Percentiles rank a stretch among this genome's conserved stretches.
Evolutionary conservation across 1,139 yeast genomes (phyloP).

Genomic region (Starmera stellimalicola): DNA sequence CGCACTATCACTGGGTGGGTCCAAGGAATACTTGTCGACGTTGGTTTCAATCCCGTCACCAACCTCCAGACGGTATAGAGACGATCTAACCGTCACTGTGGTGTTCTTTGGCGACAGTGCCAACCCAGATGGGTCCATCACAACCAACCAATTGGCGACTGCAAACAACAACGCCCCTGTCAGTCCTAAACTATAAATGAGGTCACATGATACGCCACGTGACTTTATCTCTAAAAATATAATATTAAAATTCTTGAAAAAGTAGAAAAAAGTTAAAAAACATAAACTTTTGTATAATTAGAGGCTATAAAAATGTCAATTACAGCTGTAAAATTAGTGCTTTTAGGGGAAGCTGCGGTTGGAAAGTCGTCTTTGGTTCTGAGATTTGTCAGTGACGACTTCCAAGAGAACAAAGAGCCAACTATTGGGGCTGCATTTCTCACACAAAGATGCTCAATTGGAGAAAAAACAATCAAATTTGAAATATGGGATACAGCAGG

Average conservation of each 20-base stretch:
- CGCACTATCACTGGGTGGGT: conserved; percentile 85
- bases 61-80: conserved; percentile 83
- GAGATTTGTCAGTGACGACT: conserved; percentile 90
- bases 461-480: conserved; percentile 83
- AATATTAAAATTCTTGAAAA: too few species aligned
- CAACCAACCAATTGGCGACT: conserved; percentile 16
- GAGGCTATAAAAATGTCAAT: too few species aligned
- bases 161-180: too few species aligned
- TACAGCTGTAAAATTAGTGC: conserved; percentile 79
- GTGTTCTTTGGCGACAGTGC: conserved; percentile 69
- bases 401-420: conserved; percentile 92
- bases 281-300: too few species aligned
- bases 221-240: too few species aligned
- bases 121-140: conserved; percentile 30
- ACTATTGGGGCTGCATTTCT: conserved; percentile 97
- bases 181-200: too few species aligned
- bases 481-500: conserved; percentile 99
- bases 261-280: too few species aligned
- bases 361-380: conserved; percentile 91
- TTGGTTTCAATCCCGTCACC: conserved; percentile 91
- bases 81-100: conserved; percentile 92
- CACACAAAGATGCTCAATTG: conserved; percentile 89
- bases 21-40: conserved; percentile 79
- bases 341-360: conserved; percentile 95
- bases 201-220: too few species aligned